Evolutionary conservation across 2,329 filamentous ascomycete genomes (phyloP).

Genomic region (Cercospora nicotianae): DNA sequence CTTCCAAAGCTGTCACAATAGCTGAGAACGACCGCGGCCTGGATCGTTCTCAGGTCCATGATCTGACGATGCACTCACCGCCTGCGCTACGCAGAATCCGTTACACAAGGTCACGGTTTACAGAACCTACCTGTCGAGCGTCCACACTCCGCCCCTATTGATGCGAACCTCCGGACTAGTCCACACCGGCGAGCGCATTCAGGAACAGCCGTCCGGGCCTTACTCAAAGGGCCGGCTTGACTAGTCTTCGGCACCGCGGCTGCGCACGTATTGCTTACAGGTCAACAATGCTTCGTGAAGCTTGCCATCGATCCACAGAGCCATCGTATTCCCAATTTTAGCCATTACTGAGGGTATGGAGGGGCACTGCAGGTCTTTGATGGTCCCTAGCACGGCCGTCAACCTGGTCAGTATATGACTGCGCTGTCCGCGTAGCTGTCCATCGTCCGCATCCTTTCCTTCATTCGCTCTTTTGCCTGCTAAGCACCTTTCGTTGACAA

Average conservation of each 20-base stretch:
- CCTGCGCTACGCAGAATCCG: neutral
- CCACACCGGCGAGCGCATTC: neutral
- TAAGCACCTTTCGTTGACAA: neutral
- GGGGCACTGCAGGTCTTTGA: neutral
- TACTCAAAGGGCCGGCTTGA: neutral
- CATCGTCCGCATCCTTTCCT: neutral
- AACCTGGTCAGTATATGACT: neutral
- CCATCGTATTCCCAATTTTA: slow-evolving; percentile 3
- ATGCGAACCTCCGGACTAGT: neutral
- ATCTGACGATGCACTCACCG: neutral
- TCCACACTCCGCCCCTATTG: neutral
- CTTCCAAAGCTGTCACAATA: neutral
- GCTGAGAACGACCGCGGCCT: neutral
- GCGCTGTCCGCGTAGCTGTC: neutral
- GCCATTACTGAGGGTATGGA: neutral
- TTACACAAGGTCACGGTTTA: neutral
- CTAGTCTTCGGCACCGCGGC: neutral
- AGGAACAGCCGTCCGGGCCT: neutral
- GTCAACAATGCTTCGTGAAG: neutral
- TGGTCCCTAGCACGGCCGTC: neutral
- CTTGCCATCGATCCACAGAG: slow-evolving; percentile 1
- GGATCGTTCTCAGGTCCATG: neutral
- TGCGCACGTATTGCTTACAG: slow-evolving; percentile 8
- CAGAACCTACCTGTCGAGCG: neutral
- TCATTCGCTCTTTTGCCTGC: neutral